Evolutionary conservation across 192 early-diverging fungal species (phyloP).

Genomic region (Geranomyces variabilis): DNA sequence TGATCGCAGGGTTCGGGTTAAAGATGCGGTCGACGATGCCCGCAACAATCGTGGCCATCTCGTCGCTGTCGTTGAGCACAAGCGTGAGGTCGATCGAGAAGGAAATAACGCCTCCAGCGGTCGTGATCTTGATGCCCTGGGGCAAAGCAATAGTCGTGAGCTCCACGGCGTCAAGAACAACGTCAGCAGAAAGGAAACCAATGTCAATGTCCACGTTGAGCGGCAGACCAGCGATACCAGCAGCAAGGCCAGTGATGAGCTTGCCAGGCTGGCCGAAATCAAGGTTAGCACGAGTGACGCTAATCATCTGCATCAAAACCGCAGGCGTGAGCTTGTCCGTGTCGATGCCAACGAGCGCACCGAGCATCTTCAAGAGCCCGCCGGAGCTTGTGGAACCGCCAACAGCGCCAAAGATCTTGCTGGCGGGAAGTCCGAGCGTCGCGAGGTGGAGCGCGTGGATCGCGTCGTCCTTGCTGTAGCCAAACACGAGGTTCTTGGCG

Average conservation of each 20-base stretch:
- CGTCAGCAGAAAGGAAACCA: conserved; percentile 18
- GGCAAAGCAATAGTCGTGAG: conserved; percentile 5
- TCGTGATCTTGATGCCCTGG: conserved; percentile 16
- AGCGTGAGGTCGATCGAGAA: conserved; percentile 7
- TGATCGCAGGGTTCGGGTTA: not conserved
- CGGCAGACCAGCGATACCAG: conserved; percentile 16
- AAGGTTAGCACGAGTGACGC: conserved; percentile 6
- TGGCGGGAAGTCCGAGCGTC: conserved; percentile 13
- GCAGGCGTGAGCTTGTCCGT: conserved; percentile 15
- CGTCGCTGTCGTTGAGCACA: conserved; percentile 30
- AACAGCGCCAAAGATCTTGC: conserved; percentile 22
- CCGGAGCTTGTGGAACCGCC: conserved; percentile 2
- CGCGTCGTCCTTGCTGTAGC: conserved; percentile 24
- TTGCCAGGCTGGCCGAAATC: conserved; percentile 27
- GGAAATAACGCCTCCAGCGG: conserved; percentile 1
- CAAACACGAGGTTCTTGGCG: conserved; percentile 28
- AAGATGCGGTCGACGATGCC: conserved; percentile 30
- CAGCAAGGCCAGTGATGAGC: conserved; percentile 14
- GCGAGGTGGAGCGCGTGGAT: conserved; percentile 30
- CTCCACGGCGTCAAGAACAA: not conserved
- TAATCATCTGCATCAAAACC: conserved; percentile 19
- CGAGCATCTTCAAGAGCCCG: conserved; percentile 3
- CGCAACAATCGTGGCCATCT: conserved; percentile 23
- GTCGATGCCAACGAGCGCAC: conserved; percentile 21
- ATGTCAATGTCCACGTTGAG: conserved; percentile 25